Percentiles rank a stretch among this genome's conserved stretches.
Evolutionary conservation across 352 stramenopile genomes (phyloP).

Genomic region (Globisporangium splendens): DNA sequence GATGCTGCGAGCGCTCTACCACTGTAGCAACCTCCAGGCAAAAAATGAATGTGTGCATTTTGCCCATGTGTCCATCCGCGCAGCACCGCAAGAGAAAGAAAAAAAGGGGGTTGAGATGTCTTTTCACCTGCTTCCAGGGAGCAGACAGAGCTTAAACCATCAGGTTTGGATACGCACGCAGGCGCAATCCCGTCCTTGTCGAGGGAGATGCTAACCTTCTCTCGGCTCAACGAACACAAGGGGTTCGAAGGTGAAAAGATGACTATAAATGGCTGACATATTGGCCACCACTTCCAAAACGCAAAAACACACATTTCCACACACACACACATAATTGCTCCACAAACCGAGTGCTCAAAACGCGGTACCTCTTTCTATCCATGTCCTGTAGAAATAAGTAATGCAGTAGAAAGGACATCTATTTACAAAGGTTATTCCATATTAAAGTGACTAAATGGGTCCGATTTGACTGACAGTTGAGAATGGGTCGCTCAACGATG

Average conservation of each 20-base stretch:
- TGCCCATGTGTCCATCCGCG: too few relatives aligned
- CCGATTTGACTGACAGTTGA: neutral
- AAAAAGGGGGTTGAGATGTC: conserved; percentile 80
- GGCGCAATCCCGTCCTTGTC: conserved; percentile 91
- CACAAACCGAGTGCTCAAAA: conserved; percentile 2
- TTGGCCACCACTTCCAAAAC: conserved; percentile 37
- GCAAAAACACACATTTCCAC: neutral
- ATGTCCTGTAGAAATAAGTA: neutral
- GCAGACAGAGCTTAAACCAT: conserved; percentile 86
- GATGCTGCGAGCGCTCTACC: too few relatives aligned
- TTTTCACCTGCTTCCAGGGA: conserved; percentile 1
- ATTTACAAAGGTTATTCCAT: neutral
- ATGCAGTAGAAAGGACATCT: neutral
- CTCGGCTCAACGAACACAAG: conserved; percentile 92
- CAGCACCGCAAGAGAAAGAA: too few relatives aligned
- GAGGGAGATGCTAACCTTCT: conserved; percentile 94
- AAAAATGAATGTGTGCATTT: too few relatives aligned
- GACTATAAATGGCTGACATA: conserved; percentile 14
- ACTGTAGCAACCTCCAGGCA: too few relatives aligned
- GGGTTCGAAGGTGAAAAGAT: rapidly evolving
- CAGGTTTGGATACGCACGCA: conserved; percentile 68
- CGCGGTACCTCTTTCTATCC: neutral
- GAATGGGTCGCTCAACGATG: neutral
- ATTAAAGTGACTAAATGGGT: too few relatives aligned
- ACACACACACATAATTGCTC: conserved; percentile 4